phyloP scores from a whole-genome alignment of 805 yeast genomes.

The Komagataella kurtzmanii region DNA sequence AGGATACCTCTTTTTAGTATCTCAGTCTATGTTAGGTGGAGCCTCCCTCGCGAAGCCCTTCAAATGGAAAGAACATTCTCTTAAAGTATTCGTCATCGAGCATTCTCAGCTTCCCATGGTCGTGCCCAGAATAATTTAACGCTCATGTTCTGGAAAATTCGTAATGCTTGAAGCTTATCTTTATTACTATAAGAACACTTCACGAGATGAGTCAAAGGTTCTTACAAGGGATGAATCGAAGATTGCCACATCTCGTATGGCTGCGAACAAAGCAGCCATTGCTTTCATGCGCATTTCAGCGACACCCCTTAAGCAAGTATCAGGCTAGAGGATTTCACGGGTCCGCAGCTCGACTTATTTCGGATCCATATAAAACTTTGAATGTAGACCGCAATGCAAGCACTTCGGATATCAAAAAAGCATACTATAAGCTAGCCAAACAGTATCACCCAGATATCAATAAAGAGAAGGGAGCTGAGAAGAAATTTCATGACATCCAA shows the following conservation, averaged over 20 bases:
- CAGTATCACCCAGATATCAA: constrained; percentile 94
- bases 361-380: constrained; percentile 74
- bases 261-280: not conserved
- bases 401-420: constrained; percentile 81
- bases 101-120: not conserved
- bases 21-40: not conserved
- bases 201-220: not conserved
- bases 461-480: constrained; percentile 80
- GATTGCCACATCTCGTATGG: not conserved
- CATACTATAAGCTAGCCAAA: constrained; percentile 87
- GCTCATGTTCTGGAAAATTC: not conserved
- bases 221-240: not conserved
- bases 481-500: constrained; percentile 83
- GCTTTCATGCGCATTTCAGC: not conserved
- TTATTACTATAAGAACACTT: not conserved
- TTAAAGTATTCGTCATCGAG: no score
- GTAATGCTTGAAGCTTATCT: not conserved
- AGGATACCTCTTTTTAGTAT: no score
- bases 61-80: no score
- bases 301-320: not conserved
- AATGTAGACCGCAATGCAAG: constrained; percentile 68
- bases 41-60: not conserved
- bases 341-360: constrained; percentile 8
- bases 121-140: not conserved
- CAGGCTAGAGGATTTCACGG: not conserved